Conservation (phyloP, 176 grass and related monocot genomes). For the Rhipidocladum racemiflorum region DNA sequence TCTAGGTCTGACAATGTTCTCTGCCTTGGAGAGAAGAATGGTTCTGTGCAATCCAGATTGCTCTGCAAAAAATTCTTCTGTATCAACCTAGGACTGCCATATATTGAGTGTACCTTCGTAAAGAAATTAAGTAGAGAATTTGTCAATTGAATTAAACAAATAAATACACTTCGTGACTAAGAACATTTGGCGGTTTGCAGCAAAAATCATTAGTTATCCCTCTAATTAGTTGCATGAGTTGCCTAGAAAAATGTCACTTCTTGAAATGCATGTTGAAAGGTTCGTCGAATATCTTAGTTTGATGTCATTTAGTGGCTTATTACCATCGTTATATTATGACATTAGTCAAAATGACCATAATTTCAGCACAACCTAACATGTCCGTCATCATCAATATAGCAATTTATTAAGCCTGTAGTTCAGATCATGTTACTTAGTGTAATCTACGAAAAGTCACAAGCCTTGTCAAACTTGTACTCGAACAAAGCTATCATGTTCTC, state of each 20-base stretch:
- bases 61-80: conserved; percentile 54
- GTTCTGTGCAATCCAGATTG: conserved; percentile 59
- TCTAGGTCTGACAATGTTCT: conserved; percentile 70
- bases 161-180: conserved; percentile 10
- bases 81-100: conserved; percentile 74
- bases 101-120: conserved; percentile 71
- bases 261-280: neutral
- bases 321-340: neutral
- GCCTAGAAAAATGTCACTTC: neutral
- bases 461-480: neutral
- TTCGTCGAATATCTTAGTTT: neutral
- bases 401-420: neutral
- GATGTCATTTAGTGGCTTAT: neutral
- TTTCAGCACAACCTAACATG: conserved; percentile 11
- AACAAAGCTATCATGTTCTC: neutral
- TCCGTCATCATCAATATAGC: neutral
- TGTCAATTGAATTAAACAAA: conserved; percentile 24
- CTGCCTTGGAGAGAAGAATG: conserved; percentile 67
- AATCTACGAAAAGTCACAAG: conserved; percentile 12
- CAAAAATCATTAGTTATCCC: neutral
- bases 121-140: conserved; percentile 27
- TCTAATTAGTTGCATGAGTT: neutral
- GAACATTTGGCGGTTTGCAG: conserved; percentile 6
- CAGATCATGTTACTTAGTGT: neutral
- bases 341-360: conserved; percentile 9